Evolutionary conservation across 768 basidiomycete species (phyloP), one percentile per base, ranked within the genome.

Genomic region (Lentinula sp.): DNA sequence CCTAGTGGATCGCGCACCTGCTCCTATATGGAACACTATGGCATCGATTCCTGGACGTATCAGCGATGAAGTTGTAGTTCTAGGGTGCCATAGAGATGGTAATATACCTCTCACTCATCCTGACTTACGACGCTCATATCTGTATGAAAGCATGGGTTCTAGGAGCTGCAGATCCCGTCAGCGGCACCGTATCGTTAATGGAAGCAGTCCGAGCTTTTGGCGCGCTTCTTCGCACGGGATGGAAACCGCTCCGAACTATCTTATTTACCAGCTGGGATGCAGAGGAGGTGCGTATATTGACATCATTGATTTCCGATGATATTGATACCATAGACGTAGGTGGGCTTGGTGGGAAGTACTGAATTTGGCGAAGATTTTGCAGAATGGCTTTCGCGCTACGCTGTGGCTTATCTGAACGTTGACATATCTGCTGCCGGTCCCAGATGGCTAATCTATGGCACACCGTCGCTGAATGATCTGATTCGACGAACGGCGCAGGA

Each of bases 311-410:
- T 42, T 16, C 0, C 5, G 6, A 18, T 42, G 15, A 57, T 28
- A 34, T 10, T 37, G 0, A 28, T 4, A 34, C 15, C 7, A n/a
- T 23, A 4, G 18, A 4, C 31, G n/a, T 57, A 80, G 80, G 81
- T 82, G 56, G 91, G 90, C 31, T 79, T 93, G 48, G 70, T 91
- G 39, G 95, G 95, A 28, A 90, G 87, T 68, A 95, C 92, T 5
- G 96, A 98, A 73, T 96, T 89, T 84, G 93, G 87, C 2, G 96
- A 98, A 71, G 96, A 98, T 69, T 98, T 96, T 68, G 69, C 84
- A 0, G 78, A 83, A 16, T 96, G 89, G 85, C 84, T 98, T 40
- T 79, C 82, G 45, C 76, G 87, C 34, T 82, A 95, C 63, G 89
- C 87, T 48, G 93, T 91, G 15, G 82, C 91, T 11, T 98, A 98